Evolutionary conservation across 345 rosid species (phyloP), one percentile per base, ranked within the genome.

Genomic region (Camelina neglecta): DNA sequence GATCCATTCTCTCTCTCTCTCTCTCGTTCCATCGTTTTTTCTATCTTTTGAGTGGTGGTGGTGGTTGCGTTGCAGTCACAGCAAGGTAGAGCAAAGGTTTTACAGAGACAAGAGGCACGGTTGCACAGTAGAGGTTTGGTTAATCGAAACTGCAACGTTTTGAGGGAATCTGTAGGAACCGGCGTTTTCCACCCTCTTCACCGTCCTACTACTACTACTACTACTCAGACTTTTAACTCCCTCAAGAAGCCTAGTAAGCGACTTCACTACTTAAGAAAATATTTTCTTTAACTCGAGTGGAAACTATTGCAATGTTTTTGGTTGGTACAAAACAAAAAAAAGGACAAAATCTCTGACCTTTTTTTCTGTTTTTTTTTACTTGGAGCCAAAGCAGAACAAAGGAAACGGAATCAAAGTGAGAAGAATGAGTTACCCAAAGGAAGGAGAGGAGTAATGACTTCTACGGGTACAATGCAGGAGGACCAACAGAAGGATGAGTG

Each of bases 111-210:
- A 72, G 60, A 49, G 18, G 11, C 26, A 23, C 4, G 35, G 51
- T 24, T 72, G 7, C 50, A 23, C 18, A 49, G 50, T 6, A n/a
- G 31, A 61, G 69, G 76, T 51, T 11, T 72, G 39, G 41, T 26
- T 38, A 60, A 50, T 62, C 42, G 54, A 24, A 51, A 72, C 44
- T 20, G 13, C 15, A 62, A 26, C 51, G 61, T 11, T 60, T 72
- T 72, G 26, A 72, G 2, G 42, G 61, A 61, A 51, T 72, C 69
- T 51, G 69, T 62, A 2, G 76, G 76, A 53, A 72, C 62, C 11
- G 76, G 76, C 4, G 76, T 72, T 53, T 72, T 62, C 44, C 76
- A 72, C 33, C 76, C 69, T 50, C 42, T 39, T 39, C 66, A 57
- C 7, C 75, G 75, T 72, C 53, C 76, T 51, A 2, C 18, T 51